Percentiles rank a stretch among this genome's conserved stretches.
phyloP scores from a whole-genome alignment of 129 eudicot genomes.

The Artemisia argyi region DNA sequence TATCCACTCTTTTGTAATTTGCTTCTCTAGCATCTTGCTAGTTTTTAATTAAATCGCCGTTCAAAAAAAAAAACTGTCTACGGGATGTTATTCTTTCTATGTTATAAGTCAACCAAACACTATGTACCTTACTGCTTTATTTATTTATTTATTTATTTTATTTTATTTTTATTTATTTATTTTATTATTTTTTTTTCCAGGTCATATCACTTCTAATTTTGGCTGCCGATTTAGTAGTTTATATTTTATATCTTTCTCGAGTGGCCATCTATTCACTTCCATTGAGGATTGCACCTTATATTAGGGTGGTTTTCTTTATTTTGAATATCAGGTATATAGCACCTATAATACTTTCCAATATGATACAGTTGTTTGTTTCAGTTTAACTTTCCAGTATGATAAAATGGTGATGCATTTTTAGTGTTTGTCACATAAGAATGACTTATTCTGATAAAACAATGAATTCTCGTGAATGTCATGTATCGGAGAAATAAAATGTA shows the following conservation, averaged over 20 bases:
- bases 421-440: too few species aligned
- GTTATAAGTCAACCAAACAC: slow-evolving; percentile 22
- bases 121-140: background rate
- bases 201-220: slow-evolving; percentile 58
- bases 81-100: background rate
- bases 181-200: slow-evolving; percentile 40
- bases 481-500: too few species aligned
- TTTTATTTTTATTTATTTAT: background rate
- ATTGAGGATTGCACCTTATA: slow-evolving; percentile 87
- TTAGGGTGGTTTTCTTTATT: slow-evolving; percentile 70
- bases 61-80: too few species aligned
- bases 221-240: slow-evolving; percentile 68
- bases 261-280: slow-evolving; percentile 74
- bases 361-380: slow-evolving; percentile 6
- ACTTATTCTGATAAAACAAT: too few species aligned
- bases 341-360: too few species aligned
- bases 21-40: too few species aligned
- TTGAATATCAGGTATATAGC: slow-evolving; percentile 79
- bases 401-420: background rate
- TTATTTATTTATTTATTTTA: too few species aligned
- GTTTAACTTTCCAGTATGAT: slow-evolving; percentile 15
- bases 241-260: slow-evolving; percentile 67
- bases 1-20: too few species aligned
- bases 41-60: too few species aligned
- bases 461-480: too few species aligned